Percentiles rank a stretch among this genome's conserved stretches.
These are phyloP conservation scores for Bretschneidera sinensis DNA, from an alignment of 345 rosid species.

Conservation along the genomic window DNA sequence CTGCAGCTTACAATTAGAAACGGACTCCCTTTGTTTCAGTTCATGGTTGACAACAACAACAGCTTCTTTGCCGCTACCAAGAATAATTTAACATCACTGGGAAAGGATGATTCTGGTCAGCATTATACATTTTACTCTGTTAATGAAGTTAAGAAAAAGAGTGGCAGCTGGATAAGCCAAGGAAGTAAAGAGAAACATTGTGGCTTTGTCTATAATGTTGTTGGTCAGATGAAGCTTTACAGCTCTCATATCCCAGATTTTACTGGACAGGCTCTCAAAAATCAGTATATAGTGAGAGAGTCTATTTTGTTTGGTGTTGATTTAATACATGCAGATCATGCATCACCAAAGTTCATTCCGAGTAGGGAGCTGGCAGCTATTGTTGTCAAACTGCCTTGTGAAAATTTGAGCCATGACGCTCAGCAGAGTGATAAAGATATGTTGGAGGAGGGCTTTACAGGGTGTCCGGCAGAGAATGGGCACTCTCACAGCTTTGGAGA, in stretches of 20 bases:
- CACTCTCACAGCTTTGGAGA: conserved; percentile 23
- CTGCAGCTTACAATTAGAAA: conserved; percentile 56
- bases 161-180: conserved; percentile 58
- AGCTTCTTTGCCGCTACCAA: conserved; percentile 63
- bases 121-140: conserved; percentile 57
- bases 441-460: conserved; percentile 13
- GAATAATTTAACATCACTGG: conserved; percentile 38
- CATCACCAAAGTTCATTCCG: conserved; percentile 21
- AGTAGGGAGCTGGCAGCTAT: conserved; percentile 67
- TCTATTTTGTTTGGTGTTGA: conserved; percentile 55
- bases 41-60: conserved; percentile 47
- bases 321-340: conserved; percentile 30
- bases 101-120: conserved; percentile 36
- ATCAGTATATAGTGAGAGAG: conserved; percentile 42
- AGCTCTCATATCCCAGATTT: conserved; percentile 23
- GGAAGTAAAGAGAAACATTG: conserved; percentile 51
- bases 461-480: conserved; percentile 18
- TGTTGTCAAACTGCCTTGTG: conserved; percentile 32
- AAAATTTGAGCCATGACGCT: conserved; percentile 14
- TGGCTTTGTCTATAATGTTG: conserved; percentile 42
- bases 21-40: conserved; percentile 65
- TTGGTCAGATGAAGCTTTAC: conserved; percentile 60
- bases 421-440: conserved; percentile 13
- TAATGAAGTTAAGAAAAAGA: conserved; percentile 61
- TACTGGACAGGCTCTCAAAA: conserved; percentile 22